A percentile compares a stretch with the other conserved stretches of the same genome.
Conservation (phyloP, 257 asterid genomes). For the Jaltomata sinuosa region DNA sequence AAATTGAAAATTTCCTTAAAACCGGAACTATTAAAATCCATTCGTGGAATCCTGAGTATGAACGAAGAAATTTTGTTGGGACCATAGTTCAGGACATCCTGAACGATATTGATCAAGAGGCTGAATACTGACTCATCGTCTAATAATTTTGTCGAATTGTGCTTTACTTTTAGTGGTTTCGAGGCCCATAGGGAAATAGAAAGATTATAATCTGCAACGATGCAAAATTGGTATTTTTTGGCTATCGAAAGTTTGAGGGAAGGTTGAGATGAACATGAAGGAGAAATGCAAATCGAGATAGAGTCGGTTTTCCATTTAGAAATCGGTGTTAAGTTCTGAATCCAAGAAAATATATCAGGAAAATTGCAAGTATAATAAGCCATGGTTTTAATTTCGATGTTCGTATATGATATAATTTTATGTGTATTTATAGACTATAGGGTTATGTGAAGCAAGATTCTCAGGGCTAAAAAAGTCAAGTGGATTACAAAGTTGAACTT, state of each 20-base stretch:
- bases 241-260: constrained; percentile 52
- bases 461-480: no score
- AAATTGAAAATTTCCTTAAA: no score
- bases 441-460: no score
- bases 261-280: constrained; percentile 42
- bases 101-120: constrained; percentile 34
- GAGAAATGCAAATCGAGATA: constrained; percentile 33
- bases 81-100: constrained; percentile 35
- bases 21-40: no score
- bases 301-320: background rate
- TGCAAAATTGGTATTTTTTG: constrained; percentile 21
- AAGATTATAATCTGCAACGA: constrained; percentile 46
- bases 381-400: no score
- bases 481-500: no score
- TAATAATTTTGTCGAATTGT: constrained; percentile 10
- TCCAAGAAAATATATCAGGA: no score
- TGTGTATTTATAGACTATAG: no score
- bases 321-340: no score
- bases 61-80: constrained; percentile 14
- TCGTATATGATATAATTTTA: no score
- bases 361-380: no score
- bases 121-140: constrained; percentile 6
- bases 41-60: constrained; percentile 17
- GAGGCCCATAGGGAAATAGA: constrained; percentile 72
- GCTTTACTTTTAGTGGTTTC: constrained; percentile 17